These are phyloP conservation scores for Phenoliferia sp. DNA, from an alignment of 1,284 basidiomycete species.

Conservation along the genomic window DNA sequence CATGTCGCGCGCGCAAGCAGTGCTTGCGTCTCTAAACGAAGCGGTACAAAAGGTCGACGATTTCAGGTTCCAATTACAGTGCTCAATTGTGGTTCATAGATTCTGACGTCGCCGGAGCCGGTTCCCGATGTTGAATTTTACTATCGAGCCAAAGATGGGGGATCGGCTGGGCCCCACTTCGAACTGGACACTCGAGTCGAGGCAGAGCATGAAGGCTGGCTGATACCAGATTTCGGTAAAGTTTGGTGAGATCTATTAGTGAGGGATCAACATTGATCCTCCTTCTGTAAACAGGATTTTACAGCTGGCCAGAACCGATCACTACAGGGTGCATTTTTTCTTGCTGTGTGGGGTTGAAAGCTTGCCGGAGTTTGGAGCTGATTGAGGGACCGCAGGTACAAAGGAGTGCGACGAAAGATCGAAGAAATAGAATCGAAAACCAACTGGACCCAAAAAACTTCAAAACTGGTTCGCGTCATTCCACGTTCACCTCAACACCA, in stretches of 20 bases:
- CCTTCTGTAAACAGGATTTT: neutral
- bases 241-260: neutral
- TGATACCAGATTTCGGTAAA: neutral
- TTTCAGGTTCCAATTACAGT: neutral
- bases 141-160: neutral
- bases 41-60: too few relatives aligned
- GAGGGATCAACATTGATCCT: neutral
- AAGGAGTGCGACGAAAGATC: neutral
- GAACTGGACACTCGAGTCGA: neutral
- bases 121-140: conserved; percentile 2
- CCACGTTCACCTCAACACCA: neutral
- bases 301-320: neutral
- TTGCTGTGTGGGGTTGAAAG: too few relatives aligned
- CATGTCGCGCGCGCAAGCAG: neutral
- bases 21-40: neutral
- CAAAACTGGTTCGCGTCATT: neutral
- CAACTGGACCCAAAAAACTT: neutral
- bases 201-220: neutral
- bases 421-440: neutral
- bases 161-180: neutral
- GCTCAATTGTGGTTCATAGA: neutral
- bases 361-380: neutral
- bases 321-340: neutral
- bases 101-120: neutral
- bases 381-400: neutral